Conservation (phyloP, 768 basidiomycete genomes). For the Trametes meyenii region DNA sequence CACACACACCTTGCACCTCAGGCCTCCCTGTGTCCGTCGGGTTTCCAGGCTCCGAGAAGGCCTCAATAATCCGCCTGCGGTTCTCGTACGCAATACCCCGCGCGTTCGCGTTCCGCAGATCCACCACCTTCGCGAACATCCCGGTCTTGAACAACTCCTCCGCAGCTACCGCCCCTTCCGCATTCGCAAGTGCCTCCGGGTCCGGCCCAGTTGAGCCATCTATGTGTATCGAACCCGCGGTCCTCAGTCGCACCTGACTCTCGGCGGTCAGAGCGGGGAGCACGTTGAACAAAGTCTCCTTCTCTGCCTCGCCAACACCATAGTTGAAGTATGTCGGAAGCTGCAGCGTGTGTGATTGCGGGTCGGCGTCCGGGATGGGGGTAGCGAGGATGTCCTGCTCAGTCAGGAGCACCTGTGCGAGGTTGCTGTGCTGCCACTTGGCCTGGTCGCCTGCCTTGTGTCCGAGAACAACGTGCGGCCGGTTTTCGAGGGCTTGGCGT, state of each 20-base stretch:
- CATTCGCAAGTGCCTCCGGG: not conserved
- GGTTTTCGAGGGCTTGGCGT: conserved; percentile 41
- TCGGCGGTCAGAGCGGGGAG: conserved; percentile 58
- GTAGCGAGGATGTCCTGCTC: conserved; percentile 39
- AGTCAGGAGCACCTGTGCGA: conserved; percentile 64
- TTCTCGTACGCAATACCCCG: conserved; percentile 88
- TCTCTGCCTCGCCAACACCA: conserved; percentile 63
- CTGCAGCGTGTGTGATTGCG: conserved; percentile 40
- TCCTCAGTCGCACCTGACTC: conserved; percentile 18
- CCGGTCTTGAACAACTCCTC: conserved; percentile 49
- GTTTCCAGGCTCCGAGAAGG: conserved; percentile 73
- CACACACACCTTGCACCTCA: conserved; percentile 83
- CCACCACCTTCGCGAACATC: conserved; percentile 68
- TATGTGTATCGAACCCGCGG: not conserved
- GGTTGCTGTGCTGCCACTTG: conserved; percentile 69
- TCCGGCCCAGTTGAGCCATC: not conserved
- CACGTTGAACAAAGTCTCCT: conserved; percentile 64
- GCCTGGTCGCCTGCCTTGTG: conserved; percentile 62
- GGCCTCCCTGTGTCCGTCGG: conserved; percentile 78
- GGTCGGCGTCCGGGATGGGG: conserved; percentile 15
- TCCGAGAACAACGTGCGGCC: conserved; percentile 76
- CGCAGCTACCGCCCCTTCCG: conserved; percentile 16
- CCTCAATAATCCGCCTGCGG: conserved; percentile 70
- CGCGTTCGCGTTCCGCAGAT: conserved; percentile 87
- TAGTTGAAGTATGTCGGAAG: conserved; percentile 62